Evolutionary conservation across 208 protist genomes (phyloP), one percentile per base, ranked within the genome.

Genomic region (Leishmania tarentolae): DNA sequence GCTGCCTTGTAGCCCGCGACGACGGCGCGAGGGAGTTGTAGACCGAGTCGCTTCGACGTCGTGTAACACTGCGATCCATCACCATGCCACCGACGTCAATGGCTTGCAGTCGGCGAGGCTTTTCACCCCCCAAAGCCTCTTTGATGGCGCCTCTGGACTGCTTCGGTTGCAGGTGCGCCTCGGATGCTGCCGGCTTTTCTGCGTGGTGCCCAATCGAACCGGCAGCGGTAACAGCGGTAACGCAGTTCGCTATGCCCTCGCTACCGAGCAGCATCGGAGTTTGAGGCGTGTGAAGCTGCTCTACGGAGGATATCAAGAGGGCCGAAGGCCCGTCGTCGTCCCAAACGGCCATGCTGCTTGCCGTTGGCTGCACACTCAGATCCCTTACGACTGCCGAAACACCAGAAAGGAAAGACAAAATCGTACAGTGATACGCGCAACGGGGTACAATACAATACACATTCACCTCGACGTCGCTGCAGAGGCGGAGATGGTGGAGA

Each of bases 1-100:
- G 66, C 15, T 80, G 50, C 69, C 80, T 84, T 1, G 75, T 71
- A 21, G 75, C 75, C 52, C 75, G 65, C 8, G 75, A 84, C 1
- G 81, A 77, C 42, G 81, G 81, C 1, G 37, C 81, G 31, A 84
- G 63, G 6, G 75, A 75, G 13, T 40, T 8, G 81, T 79, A 84
- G 15, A 75, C 5, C 0, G 81, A 80, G 0, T 19, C 11, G 1
- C 56, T 80, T 3, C 50, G 56, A 28, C 19, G 52, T 1, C 37
- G 53, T 15, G 63, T 2, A 3, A 42, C 66, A 35, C 42, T n/a
- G 0, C 69, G 68, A 46, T 59, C 19, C 17, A 7, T 63, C 15
- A 47, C 35, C 37, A 24, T 46, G 66, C 40, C 68, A 9, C 35
- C 44, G n/a, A 37, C 66, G 31, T 75, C 68, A 11, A 77, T 3